A percentile compares a stretch with the other conserved stretches of the same genome.
Conservation (phyloP, 352 stramenopile species). For the Globisporangium polare region DNA sequence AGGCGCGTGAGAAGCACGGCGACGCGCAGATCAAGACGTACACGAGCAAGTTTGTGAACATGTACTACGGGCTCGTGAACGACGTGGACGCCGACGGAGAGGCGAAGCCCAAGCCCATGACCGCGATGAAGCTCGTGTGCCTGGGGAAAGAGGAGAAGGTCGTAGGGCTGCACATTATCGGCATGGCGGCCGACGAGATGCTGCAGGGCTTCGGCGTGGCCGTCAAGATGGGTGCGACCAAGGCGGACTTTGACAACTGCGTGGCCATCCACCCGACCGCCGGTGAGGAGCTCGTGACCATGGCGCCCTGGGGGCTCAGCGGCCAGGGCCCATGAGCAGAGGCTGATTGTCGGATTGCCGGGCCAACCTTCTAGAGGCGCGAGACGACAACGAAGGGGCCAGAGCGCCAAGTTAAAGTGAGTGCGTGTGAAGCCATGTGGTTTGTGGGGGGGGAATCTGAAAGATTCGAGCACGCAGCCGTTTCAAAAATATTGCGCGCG, state of each 20-base stretch:
- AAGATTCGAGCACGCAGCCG: background rate
- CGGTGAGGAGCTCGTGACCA: conserved; percentile 96
- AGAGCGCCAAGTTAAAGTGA: background rate
- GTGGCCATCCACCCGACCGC: conserved; percentile 97
- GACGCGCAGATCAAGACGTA: conserved; percentile 92
- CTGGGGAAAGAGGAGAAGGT: conserved; percentile 88
- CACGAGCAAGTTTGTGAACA: conserved; percentile 92
- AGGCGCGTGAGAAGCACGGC: conserved; percentile 88
- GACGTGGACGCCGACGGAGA: conserved; percentile 34
- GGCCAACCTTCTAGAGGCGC: background rate
- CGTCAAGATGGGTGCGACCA: conserved; percentile 98
- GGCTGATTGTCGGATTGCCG: background rate
- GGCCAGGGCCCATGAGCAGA: conserved; percentile 9
- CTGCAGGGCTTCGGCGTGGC: conserved; percentile 98
- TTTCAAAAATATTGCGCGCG: background rate
- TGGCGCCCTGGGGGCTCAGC: conserved; percentile 80
- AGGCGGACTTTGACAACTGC: conserved; percentile 95
- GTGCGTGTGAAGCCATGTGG: background rate
- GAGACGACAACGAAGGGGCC: no score
- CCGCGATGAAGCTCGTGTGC: conserved; percentile 94
- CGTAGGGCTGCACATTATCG: conserved; percentile 96
- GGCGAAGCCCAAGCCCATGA: conserved; percentile 88
- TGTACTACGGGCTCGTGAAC: conserved; percentile 93
- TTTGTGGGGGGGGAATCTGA: background rate
- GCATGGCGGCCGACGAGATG: conserved; percentile 96